Percentiles rank a stretch among this genome's conserved stretches.
Conservation (phyloP, 148 eudicot species). For the Chenopodium quinoa region DNA sequence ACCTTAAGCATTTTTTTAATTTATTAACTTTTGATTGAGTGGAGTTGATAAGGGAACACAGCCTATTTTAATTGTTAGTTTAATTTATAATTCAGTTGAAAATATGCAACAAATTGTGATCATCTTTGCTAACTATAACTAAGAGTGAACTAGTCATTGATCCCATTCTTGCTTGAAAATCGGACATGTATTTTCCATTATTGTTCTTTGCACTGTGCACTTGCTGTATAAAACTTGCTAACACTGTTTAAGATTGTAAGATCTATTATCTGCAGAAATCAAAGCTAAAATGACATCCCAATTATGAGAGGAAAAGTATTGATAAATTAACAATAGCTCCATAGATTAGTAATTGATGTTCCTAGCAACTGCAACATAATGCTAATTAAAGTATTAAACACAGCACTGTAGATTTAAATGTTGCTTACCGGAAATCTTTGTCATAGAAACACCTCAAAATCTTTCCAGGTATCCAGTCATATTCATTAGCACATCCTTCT, state of each 20-base stretch:
- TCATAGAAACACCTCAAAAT: constrained; percentile 88
- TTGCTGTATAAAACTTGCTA: background rate
- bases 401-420: background rate
- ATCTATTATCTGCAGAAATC: background rate
- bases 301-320: background rate
- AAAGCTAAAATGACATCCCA: background rate
- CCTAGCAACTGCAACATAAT: background rate
- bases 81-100: background rate
- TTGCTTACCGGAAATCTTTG: constrained; percentile 81
- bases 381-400: background rate
- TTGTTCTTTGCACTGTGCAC: background rate
- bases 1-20: too few species aligned
- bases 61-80: background rate
- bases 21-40: too few species aligned
- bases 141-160: background rate
- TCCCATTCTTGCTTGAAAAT: background rate
- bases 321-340: background rate
- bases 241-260: background rate
- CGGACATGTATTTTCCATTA: background rate
- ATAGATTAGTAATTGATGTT: background rate
- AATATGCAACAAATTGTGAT: background rate
- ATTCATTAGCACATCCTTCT: constrained; percentile 38
- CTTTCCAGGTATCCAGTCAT: constrained; percentile 94
- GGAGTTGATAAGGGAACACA: background rate
- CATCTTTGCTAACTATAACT: background rate